Conservation (phyloP, 2,329 filamentous ascomycete species). For the Penicillium digitatum region DNA sequence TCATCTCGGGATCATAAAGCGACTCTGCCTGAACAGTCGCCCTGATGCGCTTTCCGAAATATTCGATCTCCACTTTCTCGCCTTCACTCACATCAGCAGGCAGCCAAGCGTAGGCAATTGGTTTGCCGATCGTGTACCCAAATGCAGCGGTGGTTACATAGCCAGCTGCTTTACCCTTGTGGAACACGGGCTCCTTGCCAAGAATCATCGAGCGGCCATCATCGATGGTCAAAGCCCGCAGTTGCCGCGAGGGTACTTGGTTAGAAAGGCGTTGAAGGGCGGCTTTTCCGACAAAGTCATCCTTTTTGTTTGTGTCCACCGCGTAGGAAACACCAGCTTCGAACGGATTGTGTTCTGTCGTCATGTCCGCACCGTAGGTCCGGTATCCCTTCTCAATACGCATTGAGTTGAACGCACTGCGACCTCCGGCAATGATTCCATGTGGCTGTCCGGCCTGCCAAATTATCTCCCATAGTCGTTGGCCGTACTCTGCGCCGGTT, state of each 20-base stretch:
- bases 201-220: constrained; percentile 56
- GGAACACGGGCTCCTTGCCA: constrained; percentile 60
- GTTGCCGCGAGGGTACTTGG: constrained; percentile 34
- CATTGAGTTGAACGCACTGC: constrained; percentile 56
- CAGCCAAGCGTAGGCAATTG: constrained; percentile 58
- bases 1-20: constrained; percentile 45
- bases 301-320: constrained; percentile 40
- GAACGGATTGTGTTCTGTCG: constrained; percentile 57
- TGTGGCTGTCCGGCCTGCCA: constrained; percentile 53
- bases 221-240: constrained; percentile 53
- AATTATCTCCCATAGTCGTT: constrained; percentile 56
- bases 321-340: constrained; percentile 55
- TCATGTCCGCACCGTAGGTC: constrained; percentile 57
- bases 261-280: constrained; percentile 46
- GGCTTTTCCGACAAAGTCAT: constrained; percentile 50
- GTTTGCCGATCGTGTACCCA: constrained; percentile 56
- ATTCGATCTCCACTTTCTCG: constrained; percentile 56
- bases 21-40: constrained; percentile 55
- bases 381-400: constrained; percentile 59
- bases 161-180: constrained; percentile 46
- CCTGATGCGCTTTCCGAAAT: constrained; percentile 54
- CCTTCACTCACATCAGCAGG: constrained; percentile 49
- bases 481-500: constrained; percentile 56
- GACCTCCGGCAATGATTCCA: constrained; percentile 57
- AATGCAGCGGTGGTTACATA: constrained; percentile 62